Percentiles rank a stretch among this genome's conserved stretches.
Evolutionary conservation across 2,329 filamentous ascomycete genomes (phyloP).

Genomic region (Dothideomycetidae sp.): DNA sequence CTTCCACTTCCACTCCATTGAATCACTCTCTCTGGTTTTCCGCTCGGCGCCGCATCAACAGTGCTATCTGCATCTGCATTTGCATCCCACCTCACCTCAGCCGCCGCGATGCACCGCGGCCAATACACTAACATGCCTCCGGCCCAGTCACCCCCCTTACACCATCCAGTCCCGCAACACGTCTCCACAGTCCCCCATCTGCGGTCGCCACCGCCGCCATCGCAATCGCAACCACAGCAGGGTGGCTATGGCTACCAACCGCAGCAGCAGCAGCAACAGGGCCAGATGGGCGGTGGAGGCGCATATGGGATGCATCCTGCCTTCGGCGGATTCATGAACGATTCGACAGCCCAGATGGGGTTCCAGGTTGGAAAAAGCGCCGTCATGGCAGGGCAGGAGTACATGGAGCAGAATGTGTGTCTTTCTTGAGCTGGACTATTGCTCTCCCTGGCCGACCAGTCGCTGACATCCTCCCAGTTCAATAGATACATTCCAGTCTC

Average conservation of each 20-base stretch:
- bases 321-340: slow-evolving; percentile 89
- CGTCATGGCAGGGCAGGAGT: slow-evolving; percentile 81
- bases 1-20: no score
- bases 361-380: slow-evolving; percentile 88
- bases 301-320: slow-evolving; percentile 36
- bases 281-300: slow-evolving; percentile 11
- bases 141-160: slow-evolving; percentile 73
- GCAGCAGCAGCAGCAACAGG: slow-evolving; percentile 35
- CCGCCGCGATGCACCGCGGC: slow-evolving; percentile 63
- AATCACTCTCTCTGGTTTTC: no score
- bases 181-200: slow-evolving; percentile 96
- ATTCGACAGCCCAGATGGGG: slow-evolving; percentile 87
- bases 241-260: slow-evolving; percentile 59
- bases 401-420: slow-evolving; percentile 84
- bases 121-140: slow-evolving; percentile 58
- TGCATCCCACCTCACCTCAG: no score
- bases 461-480: slow-evolving; percentile 33
- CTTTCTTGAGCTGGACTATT: no score
- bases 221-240: slow-evolving; percentile 53
- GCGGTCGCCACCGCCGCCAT: slow-evolving; percentile 78
- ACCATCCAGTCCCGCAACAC: slow-evolving; percentile 95
- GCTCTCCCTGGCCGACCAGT: slow-evolving; percentile 2
- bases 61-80: no score
- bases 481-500: slow-evolving; percentile 81
- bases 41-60: no score